phyloP scores from a whole-genome alignment of 78 protist species.

The Planoprotostelium fungivorum region DNA sequence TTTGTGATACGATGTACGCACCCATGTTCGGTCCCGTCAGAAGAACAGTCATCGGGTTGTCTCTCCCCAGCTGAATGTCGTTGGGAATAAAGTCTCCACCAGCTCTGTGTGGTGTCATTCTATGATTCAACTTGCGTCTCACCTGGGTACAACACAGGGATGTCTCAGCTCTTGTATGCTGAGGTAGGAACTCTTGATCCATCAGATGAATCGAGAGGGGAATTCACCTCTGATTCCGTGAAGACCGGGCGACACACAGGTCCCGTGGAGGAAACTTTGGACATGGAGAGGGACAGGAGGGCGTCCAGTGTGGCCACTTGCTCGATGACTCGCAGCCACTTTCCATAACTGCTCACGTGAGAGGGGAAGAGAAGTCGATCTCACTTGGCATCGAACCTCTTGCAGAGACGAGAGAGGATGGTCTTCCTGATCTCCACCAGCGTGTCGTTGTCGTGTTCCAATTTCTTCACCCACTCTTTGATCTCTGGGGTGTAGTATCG shows the following conservation, averaged over 20 bases:
- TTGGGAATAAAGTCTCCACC: slow-evolving; percentile 67
- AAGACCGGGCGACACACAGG: slow-evolving; percentile 6
- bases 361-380: not conserved
- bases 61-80: slow-evolving; percentile 22
- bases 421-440: slow-evolving; percentile 6
- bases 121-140: not conserved
- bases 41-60: slow-evolving; percentile 30
- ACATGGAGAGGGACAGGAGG: not conserved
- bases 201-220: not conserved
- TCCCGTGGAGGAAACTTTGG: not conserved
- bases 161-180: slow-evolving; percentile 37
- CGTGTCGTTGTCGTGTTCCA: slow-evolving; percentile 27
- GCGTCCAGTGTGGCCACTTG: not conserved
- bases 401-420: not conserved
- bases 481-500: slow-evolving; percentile 37
- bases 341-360: not conserved
- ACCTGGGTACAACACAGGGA: slow-evolving; percentile 31
- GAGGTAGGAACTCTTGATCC: not conserved
- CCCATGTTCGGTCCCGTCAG: slow-evolving; percentile 97
- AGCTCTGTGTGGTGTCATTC: not conserved
- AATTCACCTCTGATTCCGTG: not conserved
- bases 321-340: not conserved
- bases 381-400: not conserved
- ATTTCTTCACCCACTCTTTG: not conserved
- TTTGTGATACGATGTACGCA: slow-evolving; percentile 43